A percentile compares a stretch with the other conserved stretches of the same genome.
Evolutionary conservation across 345 rosid genomes (phyloP).

Genomic region (Salix purpurea): DNA sequence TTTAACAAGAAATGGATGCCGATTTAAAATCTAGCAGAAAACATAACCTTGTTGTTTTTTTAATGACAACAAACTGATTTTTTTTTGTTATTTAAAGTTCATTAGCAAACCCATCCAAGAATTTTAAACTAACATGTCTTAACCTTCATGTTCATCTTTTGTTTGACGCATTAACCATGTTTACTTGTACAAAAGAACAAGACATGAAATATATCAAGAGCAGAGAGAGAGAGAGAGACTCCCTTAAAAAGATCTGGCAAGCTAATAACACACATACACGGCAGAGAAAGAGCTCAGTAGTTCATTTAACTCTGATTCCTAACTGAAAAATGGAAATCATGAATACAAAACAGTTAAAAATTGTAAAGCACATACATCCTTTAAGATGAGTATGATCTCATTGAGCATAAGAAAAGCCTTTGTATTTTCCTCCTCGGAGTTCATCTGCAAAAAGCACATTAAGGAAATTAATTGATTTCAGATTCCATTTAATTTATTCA

Average conservation of each 20-base stretch:
- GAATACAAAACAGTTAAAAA: background rate
- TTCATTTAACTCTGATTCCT: background rate
- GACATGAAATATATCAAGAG: no score
- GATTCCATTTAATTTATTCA: background rate
- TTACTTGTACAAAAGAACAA: no score
- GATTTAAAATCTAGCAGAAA: background rate
- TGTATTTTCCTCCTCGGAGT: conserved; percentile 59
- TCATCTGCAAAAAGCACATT: conserved; percentile 46
- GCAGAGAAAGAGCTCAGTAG: background rate
- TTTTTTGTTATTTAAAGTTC: background rate
- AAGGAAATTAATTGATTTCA: conserved; percentile 14
- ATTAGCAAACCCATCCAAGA: no score
- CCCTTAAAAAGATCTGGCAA: background rate
- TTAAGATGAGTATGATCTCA: conserved; percentile 77
- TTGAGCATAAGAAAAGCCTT: conserved; percentile 82
- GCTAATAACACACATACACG: background rate
- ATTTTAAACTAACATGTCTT: no score
- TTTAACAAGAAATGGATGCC: background rate
- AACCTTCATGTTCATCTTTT: no score
- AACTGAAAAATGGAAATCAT: background rate
- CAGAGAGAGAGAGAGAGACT: background rate
- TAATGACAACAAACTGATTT: no score
- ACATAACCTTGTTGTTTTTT: background rate
- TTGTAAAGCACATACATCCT: conserved; percentile 58
- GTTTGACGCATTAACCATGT: no score